Evolutionary conservation across 2,329 filamentous ascomycete genomes (phyloP).

Genomic region (Hortaea sp.): DNA sequence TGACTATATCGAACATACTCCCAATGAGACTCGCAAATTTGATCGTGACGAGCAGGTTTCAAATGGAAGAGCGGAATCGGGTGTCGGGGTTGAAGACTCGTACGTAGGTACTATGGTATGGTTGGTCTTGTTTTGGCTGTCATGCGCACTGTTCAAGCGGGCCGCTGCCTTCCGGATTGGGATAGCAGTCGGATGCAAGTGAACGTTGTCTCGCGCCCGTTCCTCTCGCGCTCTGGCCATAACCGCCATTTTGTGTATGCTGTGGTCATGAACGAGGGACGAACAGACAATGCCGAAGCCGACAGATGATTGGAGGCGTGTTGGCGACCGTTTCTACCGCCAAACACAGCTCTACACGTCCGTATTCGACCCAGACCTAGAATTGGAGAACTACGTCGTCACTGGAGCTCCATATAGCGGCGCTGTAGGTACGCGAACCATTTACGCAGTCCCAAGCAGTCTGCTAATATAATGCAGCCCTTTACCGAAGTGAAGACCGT

Average conservation of each 20-base stretch:
- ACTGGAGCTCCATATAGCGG: conserved; percentile 88
- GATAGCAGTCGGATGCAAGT: too few relatives aligned
- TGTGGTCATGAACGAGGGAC: neutral
- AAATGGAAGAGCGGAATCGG: neutral
- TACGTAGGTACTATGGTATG: too few relatives aligned
- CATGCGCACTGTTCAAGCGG: too few relatives aligned
- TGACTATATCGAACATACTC: too few relatives aligned
- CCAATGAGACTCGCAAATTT: neutral
- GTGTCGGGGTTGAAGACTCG: too few relatives aligned
- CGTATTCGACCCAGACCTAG: conserved; percentile 84
- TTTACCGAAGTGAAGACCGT: conserved; percentile 82
- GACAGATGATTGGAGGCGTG: conserved; percentile 85
- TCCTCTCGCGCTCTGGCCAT: too few relatives aligned
- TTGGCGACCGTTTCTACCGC: conserved; percentile 90
- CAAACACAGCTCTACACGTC: conserved; percentile 88
- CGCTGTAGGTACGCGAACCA: conserved; percentile 61
- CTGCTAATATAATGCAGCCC: conserved; percentile 45
- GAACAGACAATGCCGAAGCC: conserved; percentile 43
- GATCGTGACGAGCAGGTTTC: neutral
- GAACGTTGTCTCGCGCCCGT: too few relatives aligned
- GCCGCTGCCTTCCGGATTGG: too few relatives aligned
- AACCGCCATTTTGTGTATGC: neutral
- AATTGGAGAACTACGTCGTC: conserved; percentile 89
- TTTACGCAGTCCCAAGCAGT: neutral
- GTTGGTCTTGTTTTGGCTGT: too few relatives aligned